Evolutionary conservation across 306 rosid species (phyloP), one percentile per base, ranked within the genome.

Genomic region (Prunus armeniaca): DNA sequence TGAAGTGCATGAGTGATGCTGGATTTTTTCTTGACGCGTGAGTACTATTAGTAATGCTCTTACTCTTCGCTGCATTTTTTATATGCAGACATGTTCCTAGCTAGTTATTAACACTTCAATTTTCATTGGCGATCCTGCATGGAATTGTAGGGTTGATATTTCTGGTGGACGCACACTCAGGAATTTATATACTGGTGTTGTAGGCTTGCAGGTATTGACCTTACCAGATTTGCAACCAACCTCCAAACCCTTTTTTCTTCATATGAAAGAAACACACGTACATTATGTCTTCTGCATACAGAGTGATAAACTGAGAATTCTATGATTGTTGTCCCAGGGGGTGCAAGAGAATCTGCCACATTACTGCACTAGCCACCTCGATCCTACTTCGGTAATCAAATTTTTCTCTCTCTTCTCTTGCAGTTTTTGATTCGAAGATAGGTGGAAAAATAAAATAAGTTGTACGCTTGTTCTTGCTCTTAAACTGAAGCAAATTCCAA

Each of bases 1-100:
- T 93, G 52, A 93, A 93, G 76, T 93, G 98, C 85, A 88, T 93
- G 15, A 87, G 93, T 74, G 98, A 93, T 81, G 98, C 94, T 46
- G 96, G 98, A 41, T 65, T 89, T 76, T 93, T 91, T 78, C 91
- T 93, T 61, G 91, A 93, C 38, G 71, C 78, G 93, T 89, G 80
- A 84, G 88, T 65, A 8, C 14, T 69, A 2, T 24, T 77, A 51
- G 57, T 62, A 62, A 55, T 70, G 30, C 68, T 75, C 77, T 62
- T 46, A 41, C n/a, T 38, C 13, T 51, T 46, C 61, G 81, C 80
- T 73, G 58, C 64, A 60, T 22, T 73, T 13, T 65, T n/a, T 1
- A 24, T 65, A 20, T 14, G 12, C n/a, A n/a, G 50, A 13, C 2
- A 13, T 56, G 46, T 24, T 73, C 52, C 83, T 52, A 54, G 51